Conservation (phyloP, 2,329 filamentous ascomycete genomes). For the Didymella keratinophila region DNA sequence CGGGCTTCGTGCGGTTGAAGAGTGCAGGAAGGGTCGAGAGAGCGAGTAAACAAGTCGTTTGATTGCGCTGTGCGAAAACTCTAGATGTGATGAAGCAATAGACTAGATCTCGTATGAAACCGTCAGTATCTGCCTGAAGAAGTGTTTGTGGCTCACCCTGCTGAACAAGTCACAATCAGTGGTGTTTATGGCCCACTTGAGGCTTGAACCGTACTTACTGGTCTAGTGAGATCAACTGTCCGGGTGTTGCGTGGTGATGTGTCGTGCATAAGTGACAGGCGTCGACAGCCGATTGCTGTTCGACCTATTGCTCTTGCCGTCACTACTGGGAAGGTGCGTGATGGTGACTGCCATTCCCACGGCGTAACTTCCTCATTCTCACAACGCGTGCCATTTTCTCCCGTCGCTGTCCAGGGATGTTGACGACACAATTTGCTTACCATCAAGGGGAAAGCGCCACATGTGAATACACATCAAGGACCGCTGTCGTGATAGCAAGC, state of each 20-base stretch:
- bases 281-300: neutral
- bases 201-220: neutral
- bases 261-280: neutral
- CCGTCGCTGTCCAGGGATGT: too few species aligned
- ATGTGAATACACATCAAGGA: too few species aligned
- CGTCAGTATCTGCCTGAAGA: neutral
- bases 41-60: neutral
- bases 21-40: neutral
- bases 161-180: neutral
- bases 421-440: too few species aligned
- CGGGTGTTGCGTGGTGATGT: neutral
- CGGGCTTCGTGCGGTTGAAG: neutral
- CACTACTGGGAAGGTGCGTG: neutral
- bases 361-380: neutral
- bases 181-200: neutral
- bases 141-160: neutral
- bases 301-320: neutral
- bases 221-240: neutral
- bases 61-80: neutral
- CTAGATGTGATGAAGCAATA: neutral
- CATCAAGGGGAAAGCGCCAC: too few species aligned
- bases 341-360: neutral
- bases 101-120: neutral
- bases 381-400: neutral
- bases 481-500: neutral